Base-by-base conservation (phyloP, 139 green algal species). In the Pedinophyceae sp. region DNA sequence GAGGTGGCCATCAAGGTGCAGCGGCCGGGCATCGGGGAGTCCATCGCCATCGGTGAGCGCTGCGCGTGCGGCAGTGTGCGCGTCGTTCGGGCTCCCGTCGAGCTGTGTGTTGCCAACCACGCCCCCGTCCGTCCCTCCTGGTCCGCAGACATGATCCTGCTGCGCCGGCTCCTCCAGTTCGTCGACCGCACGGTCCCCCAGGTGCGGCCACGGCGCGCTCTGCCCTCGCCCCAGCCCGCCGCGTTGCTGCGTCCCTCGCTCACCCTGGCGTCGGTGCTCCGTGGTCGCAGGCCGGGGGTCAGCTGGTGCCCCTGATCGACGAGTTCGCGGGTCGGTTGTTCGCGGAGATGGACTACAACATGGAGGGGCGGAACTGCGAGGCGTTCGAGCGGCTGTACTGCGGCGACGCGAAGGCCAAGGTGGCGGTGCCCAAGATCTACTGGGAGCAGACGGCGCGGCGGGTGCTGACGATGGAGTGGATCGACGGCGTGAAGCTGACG, bases 381-480 rank as follows among this genome's bases (percentile, higher is more conserved):
- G 68, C 65, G 25, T 98, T 98, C 62, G 64, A 65, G 48, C 38
- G 54, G 53, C 48, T 78, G 18, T 78, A 75, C 28, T 67, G 67
- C 1, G 34, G 47, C 23, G 10, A 10, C 10, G 34, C 34, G 10
- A 19, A 19, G 13, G 10, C 34, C 34, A 43, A 13, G 34, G 7
- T 7, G 13, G 34, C 10, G 34, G 34, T 43, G 34, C 85, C 85
- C 4, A 47, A 23, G 18, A 89, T 95, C 53, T 74, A 84, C 38
- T 87, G 80, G 77, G 60, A 76, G 43, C 55, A 57, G 54, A 81
- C 75, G 30, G 58, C 55, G 40, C 45, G 59, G 10, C 63, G 79
- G 0, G 86, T 96, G 39, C 65, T 97, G 40, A 85, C 72, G n/a
- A 96, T 95, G 86, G 85, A 95, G 64, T 98, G 88, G 87, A 90